These are phyloP conservation scores for Euphorbia schlechtendalii DNA, from an alignment of 441 rosid genomes.

Conservation along the genomic window DNA sequence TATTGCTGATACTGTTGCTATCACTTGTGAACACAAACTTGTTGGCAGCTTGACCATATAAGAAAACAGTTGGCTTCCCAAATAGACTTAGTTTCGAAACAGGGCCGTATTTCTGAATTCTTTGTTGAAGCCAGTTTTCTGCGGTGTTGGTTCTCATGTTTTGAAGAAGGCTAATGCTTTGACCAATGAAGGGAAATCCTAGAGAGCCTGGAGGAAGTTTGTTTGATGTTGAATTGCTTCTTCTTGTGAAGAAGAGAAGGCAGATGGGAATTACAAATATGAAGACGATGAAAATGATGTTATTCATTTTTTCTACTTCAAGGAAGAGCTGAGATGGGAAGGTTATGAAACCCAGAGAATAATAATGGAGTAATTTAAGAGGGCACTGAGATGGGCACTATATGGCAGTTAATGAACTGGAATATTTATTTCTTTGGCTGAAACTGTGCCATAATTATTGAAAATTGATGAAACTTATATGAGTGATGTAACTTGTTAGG, in stretches of 20 bases:
- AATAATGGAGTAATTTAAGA: background rate
- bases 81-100: slow-evolving; percentile 43
- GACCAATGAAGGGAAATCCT: slow-evolving; percentile 46
- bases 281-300: slow-evolving; percentile 17
- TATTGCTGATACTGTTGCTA: slow-evolving; percentile 22
- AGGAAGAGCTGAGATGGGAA: background rate
- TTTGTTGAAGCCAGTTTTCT: slow-evolving; percentile 33
- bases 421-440: background rate
- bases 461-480: background rate
- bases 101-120: slow-evolving; percentile 35
- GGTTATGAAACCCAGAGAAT: background rate
- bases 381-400: background rate
- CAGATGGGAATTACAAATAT: slow-evolving; percentile 26
- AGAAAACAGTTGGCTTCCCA: slow-evolving; percentile 36
- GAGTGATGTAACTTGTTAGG: no score
- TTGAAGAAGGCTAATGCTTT: slow-evolving; percentile 33
- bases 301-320: slow-evolving; percentile 5
- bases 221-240: slow-evolving; percentile 13
- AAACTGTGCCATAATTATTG: background rate
- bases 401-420: background rate
- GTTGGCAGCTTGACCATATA: slow-evolving; percentile 42
- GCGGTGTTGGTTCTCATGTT: slow-evolving; percentile 41
- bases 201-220: slow-evolving; percentile 41
- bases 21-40: slow-evolving; percentile 39
- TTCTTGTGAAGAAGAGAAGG: slow-evolving; percentile 21